Percentiles rank a stretch among this genome's conserved stretches.
Conservation (phyloP, 192 early-diverging fungal genomes). For the Podila minutissima region DNA sequence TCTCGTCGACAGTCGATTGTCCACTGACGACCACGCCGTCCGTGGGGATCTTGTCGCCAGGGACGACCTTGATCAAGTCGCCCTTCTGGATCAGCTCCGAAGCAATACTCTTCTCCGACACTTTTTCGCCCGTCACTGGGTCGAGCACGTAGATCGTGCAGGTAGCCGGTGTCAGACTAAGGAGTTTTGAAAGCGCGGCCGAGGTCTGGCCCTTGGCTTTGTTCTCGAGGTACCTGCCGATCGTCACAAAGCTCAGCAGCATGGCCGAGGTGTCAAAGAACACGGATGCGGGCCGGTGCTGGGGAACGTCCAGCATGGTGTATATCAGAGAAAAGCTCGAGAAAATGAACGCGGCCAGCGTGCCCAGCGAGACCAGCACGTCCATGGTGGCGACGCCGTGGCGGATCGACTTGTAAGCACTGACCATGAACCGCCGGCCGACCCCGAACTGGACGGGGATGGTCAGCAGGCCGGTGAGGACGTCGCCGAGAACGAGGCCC, state of each 20-base stretch:
- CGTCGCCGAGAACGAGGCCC: conserved; percentile 73
- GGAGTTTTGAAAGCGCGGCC: conserved; percentile 85
- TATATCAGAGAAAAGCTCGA: conserved; percentile 80
- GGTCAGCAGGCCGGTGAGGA: conserved; percentile 78
- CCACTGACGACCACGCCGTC: conserved; percentile 87
- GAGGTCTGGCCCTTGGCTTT: conserved; percentile 95
- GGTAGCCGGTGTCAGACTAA: conserved; percentile 85
- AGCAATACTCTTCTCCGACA: conserved; percentile 77
- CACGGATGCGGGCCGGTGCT: conserved; percentile 72
- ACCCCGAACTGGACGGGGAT: conserved; percentile 95
- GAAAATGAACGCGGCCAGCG: conserved; percentile 85
- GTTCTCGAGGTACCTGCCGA: conserved; percentile 95
- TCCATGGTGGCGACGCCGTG: conserved; percentile 97
- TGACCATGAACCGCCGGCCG: conserved; percentile 80
- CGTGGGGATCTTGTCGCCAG: conserved; percentile 92
- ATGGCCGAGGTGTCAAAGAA: conserved; percentile 96
- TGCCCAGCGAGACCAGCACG: conserved; percentile 88
- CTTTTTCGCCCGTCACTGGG: conserved; percentile 56
- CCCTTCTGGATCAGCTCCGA: conserved; percentile 87
- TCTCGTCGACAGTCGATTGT: conserved; percentile 87
- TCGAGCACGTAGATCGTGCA: conserved; percentile 67
- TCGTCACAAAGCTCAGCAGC: conserved; percentile 92
- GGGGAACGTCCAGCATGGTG: conserved; percentile 58
- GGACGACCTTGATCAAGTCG: conserved; percentile 89
- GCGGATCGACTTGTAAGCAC: conserved; percentile 80